These are phyloP conservation scores for Zizania latifolia DNA, from an alignment of 176 grass and related monocot species.

Conservation along the genomic window DNA sequence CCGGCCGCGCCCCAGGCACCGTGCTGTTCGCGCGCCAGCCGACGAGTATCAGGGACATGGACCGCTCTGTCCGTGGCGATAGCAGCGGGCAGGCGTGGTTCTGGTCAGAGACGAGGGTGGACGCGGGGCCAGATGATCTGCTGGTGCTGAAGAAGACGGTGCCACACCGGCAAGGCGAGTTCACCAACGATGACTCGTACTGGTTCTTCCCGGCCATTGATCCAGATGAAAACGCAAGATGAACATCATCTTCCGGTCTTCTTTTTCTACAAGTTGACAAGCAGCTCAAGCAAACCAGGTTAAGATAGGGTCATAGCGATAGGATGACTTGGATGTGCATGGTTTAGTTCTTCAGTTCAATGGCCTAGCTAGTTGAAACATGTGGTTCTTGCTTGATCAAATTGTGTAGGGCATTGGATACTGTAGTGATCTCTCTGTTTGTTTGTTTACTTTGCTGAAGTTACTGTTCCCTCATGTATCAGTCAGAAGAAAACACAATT, in stretches of 20 bases:
- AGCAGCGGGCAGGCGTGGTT: slow-evolving; percentile 13
- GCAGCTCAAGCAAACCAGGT: too few relatives aligned
- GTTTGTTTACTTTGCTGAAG: background rate
- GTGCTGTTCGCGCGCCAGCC: slow-evolving; percentile 29
- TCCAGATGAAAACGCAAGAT: background rate
- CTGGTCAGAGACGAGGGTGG: slow-evolving; percentile 34
- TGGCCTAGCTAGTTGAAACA: slow-evolving; percentile 28
- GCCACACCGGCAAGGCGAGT: slow-evolving; percentile 18
- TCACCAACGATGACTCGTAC: slow-evolving; percentile 31
- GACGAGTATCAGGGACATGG: background rate
- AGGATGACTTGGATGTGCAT: slow-evolving; percentile 11
- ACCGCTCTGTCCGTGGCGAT: background rate
- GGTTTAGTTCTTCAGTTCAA: background rate
- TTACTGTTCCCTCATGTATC: too few relatives aligned
- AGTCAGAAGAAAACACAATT: too few relatives aligned
- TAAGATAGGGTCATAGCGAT: background rate
- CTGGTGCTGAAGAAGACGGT: slow-evolving; percentile 34
- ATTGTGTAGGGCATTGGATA: background rate
- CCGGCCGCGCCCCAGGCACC: slow-evolving; percentile 12
- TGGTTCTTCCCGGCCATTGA: slow-evolving; percentile 52
- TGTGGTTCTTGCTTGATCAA: background rate
- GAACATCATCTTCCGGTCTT: background rate
- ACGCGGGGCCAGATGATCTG: background rate
- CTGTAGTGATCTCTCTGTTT: too few relatives aligned
- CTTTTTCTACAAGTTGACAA: too few relatives aligned